These are phyloP conservation scores for Polysphondylium violaceum DNA, from an alignment of 78 protist species.

Conservation along the genomic window DNA sequence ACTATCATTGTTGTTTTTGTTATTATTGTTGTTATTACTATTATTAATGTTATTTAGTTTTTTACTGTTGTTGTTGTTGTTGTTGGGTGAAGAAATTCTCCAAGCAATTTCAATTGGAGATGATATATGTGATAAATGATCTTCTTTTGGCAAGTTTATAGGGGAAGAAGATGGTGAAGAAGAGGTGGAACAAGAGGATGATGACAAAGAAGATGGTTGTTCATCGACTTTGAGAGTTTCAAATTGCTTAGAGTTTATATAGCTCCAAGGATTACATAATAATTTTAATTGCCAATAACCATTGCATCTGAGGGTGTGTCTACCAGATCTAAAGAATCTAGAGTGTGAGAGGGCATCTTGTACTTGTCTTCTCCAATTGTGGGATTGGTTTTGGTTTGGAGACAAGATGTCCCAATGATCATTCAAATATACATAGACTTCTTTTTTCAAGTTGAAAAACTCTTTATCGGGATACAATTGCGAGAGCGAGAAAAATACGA, in stretches of 20 bases:
- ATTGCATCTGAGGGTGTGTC: slow-evolving; percentile 73
- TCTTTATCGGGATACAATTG: slow-evolving; percentile 55
- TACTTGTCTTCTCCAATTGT: slow-evolving; percentile 75
- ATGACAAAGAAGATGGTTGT: background rate
- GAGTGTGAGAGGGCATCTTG: slow-evolving; percentile 77
- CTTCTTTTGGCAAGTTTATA: background rate
- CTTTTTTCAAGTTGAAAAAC: slow-evolving; percentile 59
- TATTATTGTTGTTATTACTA: background rate
- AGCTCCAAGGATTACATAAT: slow-evolving; percentile 72
- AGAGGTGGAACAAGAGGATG: background rate
- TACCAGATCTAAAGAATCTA: slow-evolving; percentile 68
- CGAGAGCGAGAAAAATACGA: slow-evolving; percentile 33
- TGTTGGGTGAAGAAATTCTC: background rate
- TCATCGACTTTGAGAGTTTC: slow-evolving; percentile 62
- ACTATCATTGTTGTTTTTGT: background rate
- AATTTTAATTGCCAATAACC: slow-evolving; percentile 76
- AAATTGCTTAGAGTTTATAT: slow-evolving; percentile 54
- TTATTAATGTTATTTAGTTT: background rate
- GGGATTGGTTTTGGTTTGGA: slow-evolving; percentile 64
- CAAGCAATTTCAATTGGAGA: slow-evolving; percentile 10
- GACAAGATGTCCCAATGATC: slow-evolving; percentile 78
- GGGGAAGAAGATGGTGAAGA: slow-evolving; percentile 5
- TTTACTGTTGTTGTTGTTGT: background rate
- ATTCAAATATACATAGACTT: slow-evolving; percentile 69
- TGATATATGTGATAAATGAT: background rate